Evolutionary conservation across 2,329 filamentous ascomycete species (phyloP), one percentile per base, ranked within the genome.

Genomic region (Thermomyces lanuginosus): DNA sequence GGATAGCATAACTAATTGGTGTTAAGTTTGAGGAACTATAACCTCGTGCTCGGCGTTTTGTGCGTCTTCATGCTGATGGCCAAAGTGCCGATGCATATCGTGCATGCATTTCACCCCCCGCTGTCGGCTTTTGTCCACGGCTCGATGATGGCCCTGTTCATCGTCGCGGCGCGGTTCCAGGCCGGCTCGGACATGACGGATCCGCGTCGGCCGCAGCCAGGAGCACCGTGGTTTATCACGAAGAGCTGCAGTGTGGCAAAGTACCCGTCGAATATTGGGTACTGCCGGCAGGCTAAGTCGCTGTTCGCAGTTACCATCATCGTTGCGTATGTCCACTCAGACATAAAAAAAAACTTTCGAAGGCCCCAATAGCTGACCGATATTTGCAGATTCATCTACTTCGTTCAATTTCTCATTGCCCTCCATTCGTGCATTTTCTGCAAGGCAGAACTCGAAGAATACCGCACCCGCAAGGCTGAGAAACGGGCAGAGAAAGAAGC

Each of bases 181-280:
- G 64, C 62, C 7, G 60, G 61, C 22, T 58, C 63, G 27, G 70
- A 75, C 43, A 68, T 57, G 38, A 66, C 61, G 33, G 70, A 75
- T 40, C 60, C 63, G 1, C 38, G 51, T 2, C 63, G 65, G 34
- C 55, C 52, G 3, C 64, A 69, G 35, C 52, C 55, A 5, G 68
- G 69, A 16, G 48, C 66, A 10, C 67, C 70, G 5, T 75, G 70
- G 70, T 73, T 72, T 42, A 64, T 75, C 37, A 65, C 65, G 27
- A 72, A 72, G 46, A 64, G 52, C 37, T 75, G 70, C 51, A 58
- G 49, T 27, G 60, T 70, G 13, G 59, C 64, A 0, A 46, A 48
- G 4, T 45, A 56, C 21, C 49, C 52, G 24, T 54, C 51, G 23
- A 53, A 64, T 28, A 47, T 63, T 16, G 43, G 43, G 10, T 75